Conservation (phyloP, 352 stramenopile species). For the Globisporangium cylindrosporum region DNA sequence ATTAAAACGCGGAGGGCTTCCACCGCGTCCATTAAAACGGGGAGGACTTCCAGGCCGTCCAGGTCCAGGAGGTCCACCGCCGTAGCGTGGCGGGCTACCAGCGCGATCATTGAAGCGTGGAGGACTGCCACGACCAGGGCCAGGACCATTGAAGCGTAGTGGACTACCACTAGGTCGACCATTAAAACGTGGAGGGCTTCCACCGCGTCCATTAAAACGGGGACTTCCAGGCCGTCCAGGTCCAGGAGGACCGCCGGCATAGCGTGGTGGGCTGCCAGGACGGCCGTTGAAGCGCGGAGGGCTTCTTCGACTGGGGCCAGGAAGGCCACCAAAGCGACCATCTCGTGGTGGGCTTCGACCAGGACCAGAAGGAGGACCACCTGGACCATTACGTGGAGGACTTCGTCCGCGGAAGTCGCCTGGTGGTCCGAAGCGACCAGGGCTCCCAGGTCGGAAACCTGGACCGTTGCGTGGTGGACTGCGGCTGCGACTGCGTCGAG, state of each 20-base stretch:
- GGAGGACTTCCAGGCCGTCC: not conserved
- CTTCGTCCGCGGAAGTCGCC: constrained; percentile 26
- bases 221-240: not conserved
- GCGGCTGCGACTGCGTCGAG: constrained; percentile 31
- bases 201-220: not conserved
- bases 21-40: not conserved
- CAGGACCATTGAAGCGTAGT: not conserved
- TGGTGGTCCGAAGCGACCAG: constrained; percentile 8
- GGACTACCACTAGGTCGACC: constrained; percentile 1
- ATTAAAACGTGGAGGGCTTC: not conserved
- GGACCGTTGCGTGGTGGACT: constrained; percentile 26
- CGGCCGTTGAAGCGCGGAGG: not conserved
- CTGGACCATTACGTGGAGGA: constrained; percentile 22
- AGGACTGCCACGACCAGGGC: not conserved
- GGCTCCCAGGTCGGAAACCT: constrained; percentile 11
- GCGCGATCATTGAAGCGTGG: not conserved
- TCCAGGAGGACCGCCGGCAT: not conserved
- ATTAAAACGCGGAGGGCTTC: not conserved
- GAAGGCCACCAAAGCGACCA: constrained; percentile 1
- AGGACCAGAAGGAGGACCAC: constrained; percentile 20
- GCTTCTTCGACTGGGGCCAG: constrained; percentile 2
- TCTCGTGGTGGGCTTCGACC: constrained; percentile 17
- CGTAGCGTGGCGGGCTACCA: constrained; percentile 2
- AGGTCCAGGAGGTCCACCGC: not conserved
- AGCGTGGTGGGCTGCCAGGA: constrained; percentile 9